Percentiles rank a stretch among this genome's conserved stretches.
Evolutionary conservation across 106 monocot genomes (phyloP).

Genomic region (Amphibolis antarctica): DNA sequence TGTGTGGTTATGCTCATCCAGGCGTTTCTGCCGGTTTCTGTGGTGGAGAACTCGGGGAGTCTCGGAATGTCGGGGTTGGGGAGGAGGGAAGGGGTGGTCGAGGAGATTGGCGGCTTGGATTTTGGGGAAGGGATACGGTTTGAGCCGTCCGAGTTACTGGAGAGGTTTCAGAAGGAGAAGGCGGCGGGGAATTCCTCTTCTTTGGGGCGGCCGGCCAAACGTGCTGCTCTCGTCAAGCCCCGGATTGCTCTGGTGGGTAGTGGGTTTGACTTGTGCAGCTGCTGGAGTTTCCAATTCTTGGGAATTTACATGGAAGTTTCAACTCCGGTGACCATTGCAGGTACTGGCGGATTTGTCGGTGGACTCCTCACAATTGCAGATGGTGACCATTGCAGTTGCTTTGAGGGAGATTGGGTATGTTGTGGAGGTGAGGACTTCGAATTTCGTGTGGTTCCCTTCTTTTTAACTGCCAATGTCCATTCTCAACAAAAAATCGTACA

Average conservation of each 20-base stretch:
- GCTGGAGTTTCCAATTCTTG: neutral
- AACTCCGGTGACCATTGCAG: slow-evolving; percentile 2
- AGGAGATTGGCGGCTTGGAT: slow-evolving; percentile 20
- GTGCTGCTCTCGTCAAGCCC: slow-evolving; percentile 9
- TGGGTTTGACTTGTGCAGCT: neutral
- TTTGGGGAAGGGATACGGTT: slow-evolving; percentile 32
- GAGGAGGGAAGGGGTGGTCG: slow-evolving; percentile 6
- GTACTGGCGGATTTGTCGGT: slow-evolving; percentile 17
- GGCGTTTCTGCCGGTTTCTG: slow-evolving; percentile 19
- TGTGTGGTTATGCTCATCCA: slow-evolving; percentile 29
- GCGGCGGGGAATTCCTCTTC: slow-evolving; percentile 4
- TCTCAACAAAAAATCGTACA: too few species aligned
- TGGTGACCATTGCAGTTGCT: slow-evolving; percentile 19
- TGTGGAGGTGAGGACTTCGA: slow-evolving; percentile 12
- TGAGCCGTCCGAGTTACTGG: slow-evolving; percentile 20
- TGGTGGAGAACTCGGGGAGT: slow-evolving; percentile 17
- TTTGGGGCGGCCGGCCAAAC: slow-evolving; percentile 2
- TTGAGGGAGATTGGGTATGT: slow-evolving; percentile 25
- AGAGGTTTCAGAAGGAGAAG: slow-evolving; percentile 23
- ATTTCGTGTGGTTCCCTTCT: neutral
- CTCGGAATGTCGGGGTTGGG: neutral
- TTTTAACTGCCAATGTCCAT: too few species aligned
- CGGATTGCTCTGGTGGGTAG: slow-evolving; percentile 18
- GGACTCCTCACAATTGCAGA: slow-evolving; percentile 16
- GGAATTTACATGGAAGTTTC: neutral